phyloP scores from a whole-genome alignment of 768 basidiomycete genomes.

The Gelatoporia subvermispora region DNA sequence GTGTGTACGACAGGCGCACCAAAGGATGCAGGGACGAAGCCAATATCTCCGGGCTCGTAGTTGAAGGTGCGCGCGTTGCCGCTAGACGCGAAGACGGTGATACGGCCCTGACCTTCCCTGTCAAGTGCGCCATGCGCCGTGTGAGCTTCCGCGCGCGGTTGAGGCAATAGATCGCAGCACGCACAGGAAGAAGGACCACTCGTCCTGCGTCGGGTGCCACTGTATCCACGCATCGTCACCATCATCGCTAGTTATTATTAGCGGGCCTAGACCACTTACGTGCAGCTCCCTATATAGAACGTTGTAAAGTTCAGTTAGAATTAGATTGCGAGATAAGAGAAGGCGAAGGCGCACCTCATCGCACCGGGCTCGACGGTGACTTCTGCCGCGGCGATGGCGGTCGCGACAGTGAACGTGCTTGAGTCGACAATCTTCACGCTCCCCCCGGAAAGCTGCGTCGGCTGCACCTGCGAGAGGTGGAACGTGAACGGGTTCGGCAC shows the following conservation, averaged over 20 bases:
- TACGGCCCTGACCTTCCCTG: slow-evolving; percentile 36
- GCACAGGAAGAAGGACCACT: slow-evolving; percentile 58
- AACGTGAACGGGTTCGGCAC: slow-evolving; percentile 42
- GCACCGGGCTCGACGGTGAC: slow-evolving; percentile 53
- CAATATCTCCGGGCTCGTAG: slow-evolving; percentile 35
- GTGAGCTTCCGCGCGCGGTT: neutral
- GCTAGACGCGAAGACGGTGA: slow-evolving; percentile 38
- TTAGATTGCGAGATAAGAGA: slow-evolving; percentile 29
- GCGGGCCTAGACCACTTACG: neutral
- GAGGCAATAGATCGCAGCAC: slow-evolving; percentile 13
- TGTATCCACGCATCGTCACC: slow-evolving; percentile 21
- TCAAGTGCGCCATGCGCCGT: neutral
- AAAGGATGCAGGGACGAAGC: slow-evolving; percentile 16
- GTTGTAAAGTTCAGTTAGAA: neutral
- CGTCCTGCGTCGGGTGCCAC: slow-evolving; percentile 66
- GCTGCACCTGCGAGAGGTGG: slow-evolving; percentile 38
- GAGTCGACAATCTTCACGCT: slow-evolving; percentile 48
- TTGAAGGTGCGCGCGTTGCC: slow-evolving; percentile 39
- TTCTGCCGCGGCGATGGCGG: slow-evolving; percentile 47
- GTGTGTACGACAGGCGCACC: neutral
- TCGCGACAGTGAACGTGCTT: slow-evolving; percentile 42
- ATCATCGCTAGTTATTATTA: neutral
- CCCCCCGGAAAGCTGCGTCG: slow-evolving; percentile 42
- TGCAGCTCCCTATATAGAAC: neutral
- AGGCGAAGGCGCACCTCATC: slow-evolving; percentile 47